phyloP scores from a whole-genome alignment of 176 grass and related monocot genomes.

The Pontederia paniculata region DNA sequence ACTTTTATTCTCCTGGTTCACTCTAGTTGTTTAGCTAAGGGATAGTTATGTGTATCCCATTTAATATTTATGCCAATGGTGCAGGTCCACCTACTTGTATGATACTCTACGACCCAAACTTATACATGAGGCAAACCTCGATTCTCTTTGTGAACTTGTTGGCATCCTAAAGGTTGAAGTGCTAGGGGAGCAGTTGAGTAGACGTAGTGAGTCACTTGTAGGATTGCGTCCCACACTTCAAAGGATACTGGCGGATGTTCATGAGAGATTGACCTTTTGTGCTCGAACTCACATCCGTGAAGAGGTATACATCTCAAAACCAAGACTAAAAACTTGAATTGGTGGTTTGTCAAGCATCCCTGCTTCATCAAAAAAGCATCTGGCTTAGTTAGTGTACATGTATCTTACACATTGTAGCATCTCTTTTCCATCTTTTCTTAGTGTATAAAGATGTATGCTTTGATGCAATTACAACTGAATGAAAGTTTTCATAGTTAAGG shows the following conservation, averaged over 20 bases:
- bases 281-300: slow-evolving; percentile 86
- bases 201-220: slow-evolving; percentile 64
- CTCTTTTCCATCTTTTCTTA: too few relatives aligned
- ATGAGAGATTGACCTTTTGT: slow-evolving; percentile 92
- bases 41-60: background rate
- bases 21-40: background rate
- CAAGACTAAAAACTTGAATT: background rate
- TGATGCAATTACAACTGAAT: too few relatives aligned
- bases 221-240: slow-evolving; percentile 68
- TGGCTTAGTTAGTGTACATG: too few relatives aligned
- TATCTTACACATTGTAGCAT: too few relatives aligned
- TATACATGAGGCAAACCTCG: slow-evolving; percentile 90
- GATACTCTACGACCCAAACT: slow-evolving; percentile 87
- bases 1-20: too few relatives aligned
- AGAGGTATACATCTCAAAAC: slow-evolving; percentile 40
- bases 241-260: slow-evolving; percentile 90
- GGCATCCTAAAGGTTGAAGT: slow-evolving; percentile 95
- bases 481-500: too few relatives aligned
- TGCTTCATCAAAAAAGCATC: too few relatives aligned
- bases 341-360: too few relatives aligned
- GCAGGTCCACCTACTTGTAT: slow-evolving; percentile 87
- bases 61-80: slow-evolving; percentile 5
- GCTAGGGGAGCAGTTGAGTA: slow-evolving; percentile 65
- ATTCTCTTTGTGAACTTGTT: slow-evolving; percentile 89
- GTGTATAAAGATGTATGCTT: too few relatives aligned